Evolutionary conservation across 257 asterid genomes (phyloP).

Genomic region (Nicotiana paniculata): DNA sequence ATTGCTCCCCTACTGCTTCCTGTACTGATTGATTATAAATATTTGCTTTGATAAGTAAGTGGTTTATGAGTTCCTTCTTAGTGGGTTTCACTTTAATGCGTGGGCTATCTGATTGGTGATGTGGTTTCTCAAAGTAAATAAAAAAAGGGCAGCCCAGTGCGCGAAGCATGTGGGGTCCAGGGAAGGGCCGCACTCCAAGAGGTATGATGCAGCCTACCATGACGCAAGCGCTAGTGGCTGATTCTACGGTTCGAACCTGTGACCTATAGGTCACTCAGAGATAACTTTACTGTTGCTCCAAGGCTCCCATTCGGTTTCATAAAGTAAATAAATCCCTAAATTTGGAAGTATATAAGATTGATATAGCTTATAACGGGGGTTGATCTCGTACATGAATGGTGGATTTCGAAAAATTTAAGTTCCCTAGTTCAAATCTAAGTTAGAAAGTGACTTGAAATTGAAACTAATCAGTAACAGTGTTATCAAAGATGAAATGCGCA

Average conservation of each 20-base stretch:
- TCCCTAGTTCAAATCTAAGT: not conserved
- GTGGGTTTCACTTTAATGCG: not conserved
- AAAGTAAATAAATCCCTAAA: not conserved
- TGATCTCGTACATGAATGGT: not conserved
- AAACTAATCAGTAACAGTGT: not conserved
- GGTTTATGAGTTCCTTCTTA: not conserved
- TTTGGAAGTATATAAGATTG: not conserved
- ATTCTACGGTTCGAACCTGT: too few relatives aligned
- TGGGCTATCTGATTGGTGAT: not conserved
- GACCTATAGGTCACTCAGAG: too few relatives aligned
- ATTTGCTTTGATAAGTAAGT: not conserved
- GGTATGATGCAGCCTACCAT: too few relatives aligned
- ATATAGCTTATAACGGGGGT: not conserved
- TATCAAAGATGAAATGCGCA: too few relatives aligned
- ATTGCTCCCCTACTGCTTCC: not conserved
- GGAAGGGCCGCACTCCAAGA: too few relatives aligned
- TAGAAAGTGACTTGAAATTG: not conserved
- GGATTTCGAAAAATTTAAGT: not conserved
- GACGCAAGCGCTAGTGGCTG: too few relatives aligned
- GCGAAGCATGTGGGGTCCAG: too few relatives aligned
- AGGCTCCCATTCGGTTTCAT: too few relatives aligned
- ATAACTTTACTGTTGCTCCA: too few relatives aligned
- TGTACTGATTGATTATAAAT: not conserved
- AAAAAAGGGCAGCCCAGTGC: not conserved
- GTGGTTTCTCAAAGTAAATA: not conserved